Evolutionary conservation across 2,329 filamentous ascomycete genomes (phyloP).

Genomic region (Pyrenophora teres): DNA sequence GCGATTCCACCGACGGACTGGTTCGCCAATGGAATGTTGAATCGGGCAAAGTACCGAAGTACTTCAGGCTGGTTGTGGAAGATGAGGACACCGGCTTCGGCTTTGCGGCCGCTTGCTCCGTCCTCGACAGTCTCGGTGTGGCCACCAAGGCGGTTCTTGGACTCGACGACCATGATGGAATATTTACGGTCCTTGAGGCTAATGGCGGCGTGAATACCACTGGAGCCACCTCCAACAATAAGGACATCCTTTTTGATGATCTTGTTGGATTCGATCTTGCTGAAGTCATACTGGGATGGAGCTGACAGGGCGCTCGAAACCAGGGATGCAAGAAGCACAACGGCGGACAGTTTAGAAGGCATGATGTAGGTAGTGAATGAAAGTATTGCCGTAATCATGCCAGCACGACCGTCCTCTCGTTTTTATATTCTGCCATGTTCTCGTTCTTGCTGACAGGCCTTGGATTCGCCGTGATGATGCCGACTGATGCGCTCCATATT

Average conservation of each 20-base stretch:
- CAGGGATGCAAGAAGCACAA: neutral
- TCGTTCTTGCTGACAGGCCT: no score
- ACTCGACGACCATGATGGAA: slow-evolving; percentile 50
- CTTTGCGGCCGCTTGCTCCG: slow-evolving; percentile 27
- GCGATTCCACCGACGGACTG: neutral
- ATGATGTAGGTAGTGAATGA: no score
- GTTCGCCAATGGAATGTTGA: slow-evolving; percentile 11
- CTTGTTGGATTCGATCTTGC: neutral
- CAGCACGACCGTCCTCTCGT: no score
- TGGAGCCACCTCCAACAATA: slow-evolving; percentile 52
- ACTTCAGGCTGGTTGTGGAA: slow-evolving; percentile 48
- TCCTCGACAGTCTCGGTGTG: slow-evolving; percentile 56
- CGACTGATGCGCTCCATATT: no score
- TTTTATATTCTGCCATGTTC: no score
- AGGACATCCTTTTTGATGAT: slow-evolving; percentile 32
- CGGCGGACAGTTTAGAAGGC: no score
- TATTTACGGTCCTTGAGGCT: slow-evolving; percentile 46
- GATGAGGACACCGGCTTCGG: slow-evolving; percentile 47
- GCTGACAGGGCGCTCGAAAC: neutral
- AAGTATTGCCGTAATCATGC: no score
- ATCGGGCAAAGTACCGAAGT: slow-evolving; percentile 18
- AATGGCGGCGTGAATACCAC: slow-evolving; percentile 51
- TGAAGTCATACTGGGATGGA: neutral
- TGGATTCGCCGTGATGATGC: no score
- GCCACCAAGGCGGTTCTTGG: slow-evolving; percentile 50